Base-by-base conservation (phyloP, 352 stramenopile genomes). In the Globisporangium megalacanthum region DNA sequence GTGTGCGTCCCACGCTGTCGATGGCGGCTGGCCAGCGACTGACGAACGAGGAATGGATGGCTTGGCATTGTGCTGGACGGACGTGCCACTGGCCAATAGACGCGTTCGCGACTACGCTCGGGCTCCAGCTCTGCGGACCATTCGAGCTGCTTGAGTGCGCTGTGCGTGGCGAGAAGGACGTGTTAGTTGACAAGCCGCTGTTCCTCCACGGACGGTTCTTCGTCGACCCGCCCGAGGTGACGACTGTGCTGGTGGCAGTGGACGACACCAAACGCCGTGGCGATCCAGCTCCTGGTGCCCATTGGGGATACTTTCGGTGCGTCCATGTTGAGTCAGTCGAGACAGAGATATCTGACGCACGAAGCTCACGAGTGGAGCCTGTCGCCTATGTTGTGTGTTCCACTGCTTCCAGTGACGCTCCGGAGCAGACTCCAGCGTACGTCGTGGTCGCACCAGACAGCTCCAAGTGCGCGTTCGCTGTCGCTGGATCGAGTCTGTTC, bases 291-390 rank as follows among this genome's bases (percentile, higher is more conserved):
- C 39, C 3, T 41, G 72, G 69, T 11, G 56, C 61, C 20, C 75
- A 86, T 47, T 87, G 76, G 67, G 73, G 74, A n/a, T 76, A 78
- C 60, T 78, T 80, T 29, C 66, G 75, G 75, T 83, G 61, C 8
- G 47, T 13, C 37, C 19, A 39, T 15, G 8, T 47, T 14, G 42
- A 52, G 3, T n/a, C 33, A 9, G n/a, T 25, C 15, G 29, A n/a
- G n/a, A n/a, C n/a, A n/a, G n/a, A n/a, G n/a, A n/a, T n/a, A n/a
- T n/a, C n/a, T n/a, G n/a, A n/a, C n/a, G n/a, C n/a, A n/a, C n/a
- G n/a, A n/a, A n/a, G n/a, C n/a, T n/a, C n/a, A 15, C 36, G 25
- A 5, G 7, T 55, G 35, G 15, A n/a, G 56, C 35, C 45, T 46
- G 15, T 15, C 25, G 31, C 10, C 25, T 6, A 44, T 33, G 20